phyloP scores from a whole-genome alignment of 2,329 filamentous ascomycete genomes.

The Fusarium annulatum region DNA sequence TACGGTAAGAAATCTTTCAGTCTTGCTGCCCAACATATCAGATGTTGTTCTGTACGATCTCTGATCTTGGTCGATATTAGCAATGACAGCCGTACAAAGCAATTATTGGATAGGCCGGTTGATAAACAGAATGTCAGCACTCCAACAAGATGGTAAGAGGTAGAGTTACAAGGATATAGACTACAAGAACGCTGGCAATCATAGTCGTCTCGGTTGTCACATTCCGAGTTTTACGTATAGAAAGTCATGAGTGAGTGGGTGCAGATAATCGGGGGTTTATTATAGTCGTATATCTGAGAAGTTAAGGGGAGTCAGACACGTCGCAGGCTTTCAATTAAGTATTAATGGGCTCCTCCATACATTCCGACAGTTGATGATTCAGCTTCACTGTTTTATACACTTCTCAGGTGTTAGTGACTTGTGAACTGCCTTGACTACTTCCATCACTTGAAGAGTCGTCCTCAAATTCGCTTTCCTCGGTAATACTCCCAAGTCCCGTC shows the following conservation, averaged over 20 bases:
- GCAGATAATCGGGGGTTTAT: background rate
- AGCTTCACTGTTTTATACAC: background rate
- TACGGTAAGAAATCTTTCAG: background rate
- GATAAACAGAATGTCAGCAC: background rate
- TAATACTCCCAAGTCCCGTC: constrained; percentile 6
- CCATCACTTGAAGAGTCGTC: background rate
- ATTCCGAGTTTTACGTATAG: background rate
- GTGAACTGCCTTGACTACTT: background rate
- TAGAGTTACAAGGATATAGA: background rate
- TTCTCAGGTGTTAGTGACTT: background rate
- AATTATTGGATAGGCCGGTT: background rate
- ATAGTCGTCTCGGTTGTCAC: background rate
- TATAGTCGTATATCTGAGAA: background rate
- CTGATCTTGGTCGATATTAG: background rate
- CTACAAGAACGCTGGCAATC: background rate
- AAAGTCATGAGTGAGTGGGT: background rate
- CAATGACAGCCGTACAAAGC: background rate
- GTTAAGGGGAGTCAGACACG: background rate
- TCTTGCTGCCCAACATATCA: constrained; percentile 14
- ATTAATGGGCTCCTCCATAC: background rate
- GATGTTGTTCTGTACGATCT: background rate
- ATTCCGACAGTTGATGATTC: background rate
- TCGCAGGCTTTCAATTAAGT: background rate
- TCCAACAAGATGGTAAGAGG: background rate
- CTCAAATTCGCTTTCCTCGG: constrained; percentile 9